Conservation (phyloP, 2,329 filamentous ascomycete genomes). For the Davidsoniella eucalypti region DNA sequence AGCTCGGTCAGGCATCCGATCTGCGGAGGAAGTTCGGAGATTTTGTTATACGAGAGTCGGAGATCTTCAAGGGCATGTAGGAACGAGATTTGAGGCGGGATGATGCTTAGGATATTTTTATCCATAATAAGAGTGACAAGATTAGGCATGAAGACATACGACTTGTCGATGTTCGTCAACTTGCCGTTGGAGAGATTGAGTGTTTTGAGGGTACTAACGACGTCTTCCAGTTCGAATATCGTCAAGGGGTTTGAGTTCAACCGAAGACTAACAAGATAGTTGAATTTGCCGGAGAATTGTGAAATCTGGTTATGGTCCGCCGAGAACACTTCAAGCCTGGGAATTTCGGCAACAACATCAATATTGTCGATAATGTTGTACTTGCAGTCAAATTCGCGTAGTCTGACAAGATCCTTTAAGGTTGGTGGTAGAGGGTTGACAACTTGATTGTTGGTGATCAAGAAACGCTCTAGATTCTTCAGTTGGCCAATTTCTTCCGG, state of each 20-base stretch:
- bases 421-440: slow-evolving; percentile 55
- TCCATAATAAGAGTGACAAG: slow-evolving; percentile 78
- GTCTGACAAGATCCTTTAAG: slow-evolving; percentile 55
- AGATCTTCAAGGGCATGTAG: slow-evolving; percentile 74
- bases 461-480: slow-evolving; percentile 67
- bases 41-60: slow-evolving; percentile 81
- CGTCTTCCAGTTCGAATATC: slow-evolving; percentile 66
- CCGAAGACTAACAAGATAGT: slow-evolving; percentile 66
- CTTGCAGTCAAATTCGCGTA: slow-evolving; percentile 85
- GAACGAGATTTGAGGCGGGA: slow-evolving; percentile 73
- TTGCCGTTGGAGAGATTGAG: slow-evolving; percentile 87
- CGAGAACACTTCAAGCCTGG: slow-evolving; percentile 72
- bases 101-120: slow-evolving; percentile 86
- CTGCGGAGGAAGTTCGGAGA: slow-evolving; percentile 69
- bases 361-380: slow-evolving; percentile 85
- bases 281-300: slow-evolving; percentile 77
- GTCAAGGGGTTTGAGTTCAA: slow-evolving; percentile 93
- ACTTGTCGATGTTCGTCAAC: slow-evolving; percentile 72
- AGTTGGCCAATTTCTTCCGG: slow-evolving; percentile 66
- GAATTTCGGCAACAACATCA: slow-evolving; percentile 68
- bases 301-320: slow-evolving; percentile 89
- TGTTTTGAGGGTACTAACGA: slow-evolving; percentile 66
- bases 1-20: slow-evolving; percentile 79
- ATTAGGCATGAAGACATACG: slow-evolving; percentile 76
- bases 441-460: slow-evolving; percentile 90